Percentiles rank a stretch among this genome's conserved stretches.
Evolutionary conservation across 1,284 basidiomycete genomes (phyloP).

Genomic region (Hortiboletus rubellus): DNA sequence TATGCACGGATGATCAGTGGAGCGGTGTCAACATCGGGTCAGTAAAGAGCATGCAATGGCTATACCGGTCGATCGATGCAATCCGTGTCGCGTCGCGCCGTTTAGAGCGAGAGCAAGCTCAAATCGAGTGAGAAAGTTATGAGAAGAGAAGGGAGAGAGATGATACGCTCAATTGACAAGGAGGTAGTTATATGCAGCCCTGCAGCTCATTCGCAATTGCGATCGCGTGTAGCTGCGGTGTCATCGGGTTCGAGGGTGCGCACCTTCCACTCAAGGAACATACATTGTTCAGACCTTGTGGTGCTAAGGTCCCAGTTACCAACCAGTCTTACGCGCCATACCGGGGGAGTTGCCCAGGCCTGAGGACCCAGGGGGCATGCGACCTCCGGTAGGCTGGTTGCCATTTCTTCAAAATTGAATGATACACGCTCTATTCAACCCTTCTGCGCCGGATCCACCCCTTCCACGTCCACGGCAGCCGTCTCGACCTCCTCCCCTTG

Average conservation of each 20-base stretch:
- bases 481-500: slow-evolving; percentile 35
- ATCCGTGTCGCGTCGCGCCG: background rate
- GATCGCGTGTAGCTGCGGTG: background rate
- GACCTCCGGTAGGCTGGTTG: too few species aligned
- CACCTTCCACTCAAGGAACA: background rate
- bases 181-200: background rate
- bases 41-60: too few species aligned
- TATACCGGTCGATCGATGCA: background rate
- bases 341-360: too few species aligned
- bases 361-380: too few species aligned
- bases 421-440: background rate
- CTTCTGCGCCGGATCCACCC: background rate
- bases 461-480: slow-evolving; percentile 19
- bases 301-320: too few species aligned
- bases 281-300: too few species aligned
- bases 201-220: background rate
- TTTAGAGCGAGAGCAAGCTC: background rate
- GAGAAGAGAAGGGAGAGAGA: background rate
- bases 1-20: slow-evolving; percentile 13
- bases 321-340: too few species aligned
- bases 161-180: background rate
- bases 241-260: background rate
- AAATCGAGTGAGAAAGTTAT: background rate
- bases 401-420: background rate
- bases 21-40: background rate